Conservation (phyloP, 2,329 filamentous ascomycete genomes). For the Aspergillus neotritici region DNA sequence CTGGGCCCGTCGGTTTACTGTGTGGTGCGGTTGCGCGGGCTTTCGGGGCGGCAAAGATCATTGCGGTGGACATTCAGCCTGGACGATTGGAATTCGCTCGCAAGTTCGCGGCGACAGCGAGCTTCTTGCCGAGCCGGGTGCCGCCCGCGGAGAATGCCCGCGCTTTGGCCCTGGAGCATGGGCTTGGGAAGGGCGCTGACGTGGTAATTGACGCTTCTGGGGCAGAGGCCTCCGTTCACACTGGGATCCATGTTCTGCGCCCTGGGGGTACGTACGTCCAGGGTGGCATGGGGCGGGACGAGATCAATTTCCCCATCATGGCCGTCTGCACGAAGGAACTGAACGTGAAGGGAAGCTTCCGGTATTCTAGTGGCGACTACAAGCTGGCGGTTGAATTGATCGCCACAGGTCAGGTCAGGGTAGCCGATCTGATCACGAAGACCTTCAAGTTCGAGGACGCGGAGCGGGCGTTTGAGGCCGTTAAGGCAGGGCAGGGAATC, state of each 20-base stretch:
- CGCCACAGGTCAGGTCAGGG: constrained; percentile 58
- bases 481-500: too few species aligned
- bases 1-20: constrained; percentile 77
- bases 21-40: constrained; percentile 77
- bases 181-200: constrained; percentile 62
- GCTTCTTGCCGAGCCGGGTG: constrained; percentile 56
- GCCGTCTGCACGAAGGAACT: constrained; percentile 77
- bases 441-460: constrained; percentile 49
- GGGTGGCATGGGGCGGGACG: constrained; percentile 78
- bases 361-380: constrained; percentile 78
- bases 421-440: constrained; percentile 62
- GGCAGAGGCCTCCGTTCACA: constrained; percentile 70
- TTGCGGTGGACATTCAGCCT: constrained; percentile 80
- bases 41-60: constrained; percentile 72
- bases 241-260: constrained; percentile 62
- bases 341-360: constrained; percentile 71
- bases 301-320: constrained; percentile 54
- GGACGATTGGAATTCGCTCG: constrained; percentile 71
- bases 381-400: constrained; percentile 69
- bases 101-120: constrained; percentile 52
- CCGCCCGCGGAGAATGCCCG: constrained; percentile 66
- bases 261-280: constrained; percentile 72
- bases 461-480: too few species aligned
- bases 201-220: constrained; percentile 73
- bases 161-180: constrained; percentile 57